Base-by-base conservation (phyloP, 495 filamentous ascomycete species). In the Chaetomium fimeti region DNA sequence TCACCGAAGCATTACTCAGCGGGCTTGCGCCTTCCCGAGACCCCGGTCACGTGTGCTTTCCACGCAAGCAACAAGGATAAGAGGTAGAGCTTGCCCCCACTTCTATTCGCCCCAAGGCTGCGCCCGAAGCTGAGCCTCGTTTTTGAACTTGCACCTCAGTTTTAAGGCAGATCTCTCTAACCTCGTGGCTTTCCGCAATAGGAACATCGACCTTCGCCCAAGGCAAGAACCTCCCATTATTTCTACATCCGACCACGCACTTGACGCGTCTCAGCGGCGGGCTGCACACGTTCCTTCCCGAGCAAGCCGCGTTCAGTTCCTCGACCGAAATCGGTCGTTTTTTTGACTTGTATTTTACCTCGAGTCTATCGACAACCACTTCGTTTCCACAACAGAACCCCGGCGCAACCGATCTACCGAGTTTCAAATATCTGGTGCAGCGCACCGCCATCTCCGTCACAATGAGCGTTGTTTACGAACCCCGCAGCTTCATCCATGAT, bases 391-490 rank as follows among this genome's bases (percentile, higher is more conserved):
- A 25, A 27, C 13, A 42, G 24, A 25, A 1, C 32, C 20, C 27
- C 51, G 60, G n/a, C 47, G 16, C 29, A 56, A 52, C 38, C 42
- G 13, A 59, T 24, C 25, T 49, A 42, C 29, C 32, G 57, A 68
- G 57, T 57, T 57, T 55, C 32, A 11, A 36, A 5, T 36, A 11
- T 36, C 32, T 48, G 29, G 58, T 48, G 54, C 54, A 57, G 60
- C 61, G 66, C 51, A 25, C 40, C 51, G 45, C 65, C 52, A 62
- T 32, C 52, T 29, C 60, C 27, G 61, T 29, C 69, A 79, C 67
- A 49, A 82, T 82, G 79, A 78, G 74, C 63, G 74, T 80, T 32
- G 73, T 72, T 12, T 77, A 71, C 58, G 76, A 80, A 66, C 49
- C 71, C n/a, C 74, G 76, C 20, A 71, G 70, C 63, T 71, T 74